A percentile compares a stretch with the other conserved stretches of the same genome.
Conservation (phyloP, 306 rosid species). For the Dryas alaskensis region DNA sequence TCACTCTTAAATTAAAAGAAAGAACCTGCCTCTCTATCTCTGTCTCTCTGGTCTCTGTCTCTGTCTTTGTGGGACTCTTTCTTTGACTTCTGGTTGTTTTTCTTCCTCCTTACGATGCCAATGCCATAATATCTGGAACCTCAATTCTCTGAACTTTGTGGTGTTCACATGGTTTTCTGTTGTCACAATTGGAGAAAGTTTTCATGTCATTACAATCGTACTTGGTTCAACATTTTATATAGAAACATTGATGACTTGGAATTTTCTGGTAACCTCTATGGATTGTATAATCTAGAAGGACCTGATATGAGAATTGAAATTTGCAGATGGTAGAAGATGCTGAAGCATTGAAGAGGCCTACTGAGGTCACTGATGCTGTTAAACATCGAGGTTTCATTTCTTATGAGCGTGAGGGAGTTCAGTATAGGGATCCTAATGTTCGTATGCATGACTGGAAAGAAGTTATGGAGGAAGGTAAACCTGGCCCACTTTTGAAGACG, state of each 20-base stretch:
- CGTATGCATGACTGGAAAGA: slow-evolving; percentile 90
- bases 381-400: slow-evolving; percentile 91
- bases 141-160: neutral
- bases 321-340: slow-evolving; percentile 38
- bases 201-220: neutral
- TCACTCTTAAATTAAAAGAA: neutral
- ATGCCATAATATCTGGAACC: neutral
- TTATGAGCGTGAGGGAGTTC: slow-evolving; percentile 93
- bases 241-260: neutral
- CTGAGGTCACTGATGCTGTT: slow-evolving; percentile 61
- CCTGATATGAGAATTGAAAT: slow-evolving; percentile 19
- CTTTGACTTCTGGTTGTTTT: neutral
- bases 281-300: neutral
- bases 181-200: neutral
- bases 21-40: no score
- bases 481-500: slow-evolving; percentile 91
- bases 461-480: slow-evolving; percentile 86
- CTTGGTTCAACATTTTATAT: neutral
- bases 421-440: slow-evolving; percentile 81
- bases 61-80: no score
- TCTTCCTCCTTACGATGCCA: neutral
- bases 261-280: neutral
- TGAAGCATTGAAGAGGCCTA: slow-evolving; percentile 63
- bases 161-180: neutral
- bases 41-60: no score